phyloP scores from a whole-genome alignment of 805 yeast species.

The Candida tallmaniae region DNA sequence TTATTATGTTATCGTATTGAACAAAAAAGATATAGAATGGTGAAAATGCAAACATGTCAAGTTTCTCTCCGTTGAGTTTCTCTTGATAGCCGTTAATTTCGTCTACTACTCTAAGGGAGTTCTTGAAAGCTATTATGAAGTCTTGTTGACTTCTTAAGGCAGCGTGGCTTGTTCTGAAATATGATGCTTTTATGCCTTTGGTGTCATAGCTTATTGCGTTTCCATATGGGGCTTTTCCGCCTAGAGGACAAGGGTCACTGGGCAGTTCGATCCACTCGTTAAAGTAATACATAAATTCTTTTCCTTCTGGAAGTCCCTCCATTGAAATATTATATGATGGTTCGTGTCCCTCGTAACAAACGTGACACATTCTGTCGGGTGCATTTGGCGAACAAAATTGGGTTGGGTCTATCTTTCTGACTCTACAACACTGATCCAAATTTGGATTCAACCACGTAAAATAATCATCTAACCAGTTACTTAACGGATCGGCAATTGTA shows the following conservation, averaged over 20 bases:
- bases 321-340: constrained; percentile 66
- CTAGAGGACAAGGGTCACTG: constrained; percentile 89
- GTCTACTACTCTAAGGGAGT: constrained; percentile 61
- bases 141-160: constrained; percentile 82
- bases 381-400: constrained; percentile 66
- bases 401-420: constrained; percentile 43
- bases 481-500: constrained; percentile 73
- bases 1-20: constrained; percentile 68
- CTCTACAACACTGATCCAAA: constrained; percentile 79
- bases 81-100: constrained; percentile 44
- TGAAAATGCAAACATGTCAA: constrained; percentile 80
- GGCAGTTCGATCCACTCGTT: constrained; percentile 79
- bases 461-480: constrained; percentile 93
- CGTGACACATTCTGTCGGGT: constrained; percentile 66
- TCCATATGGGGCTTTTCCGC: constrained; percentile 91
- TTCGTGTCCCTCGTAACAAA: constrained; percentile 60
- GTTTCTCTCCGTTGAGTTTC: constrained; percentile 10
- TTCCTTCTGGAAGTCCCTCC: constrained; percentile 76
- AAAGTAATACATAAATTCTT: constrained; percentile 67
- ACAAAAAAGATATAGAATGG: constrained; percentile 92
- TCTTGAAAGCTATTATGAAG: constrained; percentile 73
- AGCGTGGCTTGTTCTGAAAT: constrained; percentile 74
- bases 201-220: constrained; percentile 47
- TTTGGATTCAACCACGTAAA: constrained; percentile 83
- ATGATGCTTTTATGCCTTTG: constrained; percentile 47